Base-by-base conservation (phyloP, 306 rosid species). In the Gillenia trifoliata region DNA sequence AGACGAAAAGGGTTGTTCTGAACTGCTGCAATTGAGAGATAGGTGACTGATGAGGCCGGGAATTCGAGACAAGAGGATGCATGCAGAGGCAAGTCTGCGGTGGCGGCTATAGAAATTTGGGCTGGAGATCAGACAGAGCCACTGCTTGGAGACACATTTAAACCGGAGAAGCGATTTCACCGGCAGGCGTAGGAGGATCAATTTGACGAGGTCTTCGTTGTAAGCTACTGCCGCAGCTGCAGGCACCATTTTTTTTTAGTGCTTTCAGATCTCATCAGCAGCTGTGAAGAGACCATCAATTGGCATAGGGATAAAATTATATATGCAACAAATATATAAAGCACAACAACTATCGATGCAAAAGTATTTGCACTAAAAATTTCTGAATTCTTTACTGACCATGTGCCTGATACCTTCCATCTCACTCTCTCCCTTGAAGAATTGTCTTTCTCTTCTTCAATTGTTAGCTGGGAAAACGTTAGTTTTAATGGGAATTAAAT, bases 91-190 rank as follows among this genome's bases (percentile, higher is more conserved):
- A 64, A 61, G 70, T 3, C 16, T 33, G 31, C 49, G 47, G 62
- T 63, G 69, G 13, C 7, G 31, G 59, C 13, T 66, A 43, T n/a
- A 17, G 45, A 73, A 73, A 19, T 28, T 36, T 22, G 66, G 66
- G 43, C 40, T 50, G n/a, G 76, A 77, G 66, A 77, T 71, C 5
- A 71, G 34, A 3, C 7, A 57, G 16, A 45, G 75, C 81, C 76
- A 77, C 33, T 57, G 47, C 61, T 77, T 77, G 38, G 76, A 77
- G 19, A 70, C 81, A 28, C 59, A 61, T 66, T 57, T 77, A 60
- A 70, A 70, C 15, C 76, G 59, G 70, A 77, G 56, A 25, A 77
- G 63, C 11, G 75, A 70, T n/a, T 70, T 77, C 34, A 62, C 68
- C 1, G 76, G 81, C 1, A 70, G 64, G 70, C 45, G 64, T 5